Conservation (phyloP, 306 rosid genomes). For the Mimosa pudica region DNA sequence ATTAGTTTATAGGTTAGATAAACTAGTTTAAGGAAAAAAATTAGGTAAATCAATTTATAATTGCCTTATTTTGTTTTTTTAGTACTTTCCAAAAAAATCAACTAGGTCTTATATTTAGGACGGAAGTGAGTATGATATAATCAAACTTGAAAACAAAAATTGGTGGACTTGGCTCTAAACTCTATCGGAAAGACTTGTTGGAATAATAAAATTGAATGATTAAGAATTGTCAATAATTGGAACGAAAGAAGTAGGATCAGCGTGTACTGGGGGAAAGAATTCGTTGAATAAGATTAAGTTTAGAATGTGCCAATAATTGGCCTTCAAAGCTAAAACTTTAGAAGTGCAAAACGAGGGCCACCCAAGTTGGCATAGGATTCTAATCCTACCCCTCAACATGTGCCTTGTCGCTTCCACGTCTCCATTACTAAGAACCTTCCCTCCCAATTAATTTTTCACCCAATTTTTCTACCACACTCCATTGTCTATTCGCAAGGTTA, state of each 20-base stretch:
- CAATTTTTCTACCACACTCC: too few relatives aligned
- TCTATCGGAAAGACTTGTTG: background rate
- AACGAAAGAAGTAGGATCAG: background rate
- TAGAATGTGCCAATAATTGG: constrained; percentile 62
- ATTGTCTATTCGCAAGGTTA: too few relatives aligned
- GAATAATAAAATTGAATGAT: background rate
- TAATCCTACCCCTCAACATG: constrained; percentile 53
- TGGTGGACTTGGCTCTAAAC: background rate
- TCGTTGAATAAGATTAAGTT: background rate
- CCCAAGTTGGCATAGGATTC: constrained; percentile 74
- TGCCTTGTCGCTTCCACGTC: constrained; percentile 51
- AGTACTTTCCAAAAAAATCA: too few relatives aligned
- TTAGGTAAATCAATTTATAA: too few relatives aligned
- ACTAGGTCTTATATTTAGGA: too few relatives aligned
- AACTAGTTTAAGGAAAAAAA: too few relatives aligned
- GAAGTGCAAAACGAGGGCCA: constrained; percentile 46
- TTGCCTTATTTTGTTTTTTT: too few relatives aligned
- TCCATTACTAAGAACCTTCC: constrained; percentile 45
- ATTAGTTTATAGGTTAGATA: too few relatives aligned
- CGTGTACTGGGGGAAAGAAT: background rate
- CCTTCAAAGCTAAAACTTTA: constrained; percentile 28
- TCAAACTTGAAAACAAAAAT: background rate
- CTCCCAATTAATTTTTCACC: background rate
- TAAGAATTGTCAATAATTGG: background rate
- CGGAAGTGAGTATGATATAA: too few relatives aligned